Conservation (phyloP, 2,329 filamentous ascomycete species). For the Nectriaceae sp. region DNA sequence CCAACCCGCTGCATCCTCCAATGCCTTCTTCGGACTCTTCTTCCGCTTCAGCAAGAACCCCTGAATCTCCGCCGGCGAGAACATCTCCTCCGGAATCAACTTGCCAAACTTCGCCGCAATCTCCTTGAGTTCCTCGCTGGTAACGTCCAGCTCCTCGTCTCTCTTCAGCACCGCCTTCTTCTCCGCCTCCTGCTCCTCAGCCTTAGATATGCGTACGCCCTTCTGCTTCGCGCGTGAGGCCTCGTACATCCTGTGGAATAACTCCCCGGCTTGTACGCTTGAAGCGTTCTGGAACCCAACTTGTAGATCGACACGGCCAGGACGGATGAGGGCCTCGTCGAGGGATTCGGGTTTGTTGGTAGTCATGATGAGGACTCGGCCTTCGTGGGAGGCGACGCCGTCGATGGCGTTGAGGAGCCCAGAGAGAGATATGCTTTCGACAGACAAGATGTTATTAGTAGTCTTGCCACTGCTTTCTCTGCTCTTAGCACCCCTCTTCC, state of each 20-base stretch:
- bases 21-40: constrained; percentile 56
- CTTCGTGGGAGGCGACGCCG: constrained; percentile 77
- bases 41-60: constrained; percentile 66
- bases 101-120: constrained; percentile 53
- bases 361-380: constrained; percentile 79
- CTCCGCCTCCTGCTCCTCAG: background rate
- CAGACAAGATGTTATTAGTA: constrained; percentile 19
- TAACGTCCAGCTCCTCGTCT: constrained; percentile 34
- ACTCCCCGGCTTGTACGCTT: constrained; percentile 55
- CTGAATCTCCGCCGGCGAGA: constrained; percentile 65
- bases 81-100: constrained; percentile 52
- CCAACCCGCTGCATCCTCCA: constrained; percentile 56
- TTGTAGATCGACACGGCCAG: constrained; percentile 71
- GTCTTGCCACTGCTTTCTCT: constrained; percentile 22
- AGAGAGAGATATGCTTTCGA: constrained; percentile 67
- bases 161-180: constrained; percentile 9
- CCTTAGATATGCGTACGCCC: no score
- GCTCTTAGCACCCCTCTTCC: constrained; percentile 15
- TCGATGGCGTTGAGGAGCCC: constrained; percentile 84
- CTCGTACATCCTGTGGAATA: constrained; percentile 65
- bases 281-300: constrained; percentile 64
- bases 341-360: constrained; percentile 75
- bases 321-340: constrained; percentile 72
- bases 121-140: constrained; percentile 40
- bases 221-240: constrained; percentile 27